Evolutionary conservation across 73 alveolate species (phyloP).

Genomic region (Durusdinium trenchii): DNA sequence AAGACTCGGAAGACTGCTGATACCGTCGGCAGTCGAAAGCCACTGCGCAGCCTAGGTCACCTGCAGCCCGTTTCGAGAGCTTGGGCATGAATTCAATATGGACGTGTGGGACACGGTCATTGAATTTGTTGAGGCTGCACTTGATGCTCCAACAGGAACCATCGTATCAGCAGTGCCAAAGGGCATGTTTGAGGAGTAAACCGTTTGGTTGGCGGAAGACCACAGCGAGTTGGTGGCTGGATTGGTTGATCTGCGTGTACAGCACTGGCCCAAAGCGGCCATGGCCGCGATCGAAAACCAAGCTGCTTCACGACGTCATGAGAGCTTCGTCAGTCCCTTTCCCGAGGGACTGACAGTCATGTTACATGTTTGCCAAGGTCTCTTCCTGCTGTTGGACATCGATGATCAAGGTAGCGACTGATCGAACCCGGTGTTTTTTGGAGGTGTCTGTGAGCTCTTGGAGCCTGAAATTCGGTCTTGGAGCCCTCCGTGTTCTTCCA

Average conservation of each 20-base stretch:
- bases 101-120: slow-evolving; percentile 33
- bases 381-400: slow-evolving; percentile 77
- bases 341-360: neutral
- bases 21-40: neutral
- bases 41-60: neutral
- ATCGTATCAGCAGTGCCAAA: neutral
- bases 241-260: neutral
- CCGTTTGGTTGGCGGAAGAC: neutral
- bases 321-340: too few relatives aligned
- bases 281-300: too few relatives aligned
- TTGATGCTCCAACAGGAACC: neutral
- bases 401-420: slow-evolving; percentile 48
- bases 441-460: neutral
- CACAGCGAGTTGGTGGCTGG: neutral
- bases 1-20: neutral
- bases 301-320: neutral
- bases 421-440: neutral
- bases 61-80: slow-evolving; percentile 46
- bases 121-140: slow-evolving; percentile 45
- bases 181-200: neutral
- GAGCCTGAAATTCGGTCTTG: neutral
- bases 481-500: neutral
- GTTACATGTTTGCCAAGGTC: neutral
- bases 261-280: neutral
- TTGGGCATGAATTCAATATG: slow-evolving; percentile 54